Percentiles rank a stretch among this genome's conserved stretches.
Evolutionary conservation across 2,329 filamentous ascomycete genomes (phyloP).

Genomic region (Botrytis aclada): DNA sequence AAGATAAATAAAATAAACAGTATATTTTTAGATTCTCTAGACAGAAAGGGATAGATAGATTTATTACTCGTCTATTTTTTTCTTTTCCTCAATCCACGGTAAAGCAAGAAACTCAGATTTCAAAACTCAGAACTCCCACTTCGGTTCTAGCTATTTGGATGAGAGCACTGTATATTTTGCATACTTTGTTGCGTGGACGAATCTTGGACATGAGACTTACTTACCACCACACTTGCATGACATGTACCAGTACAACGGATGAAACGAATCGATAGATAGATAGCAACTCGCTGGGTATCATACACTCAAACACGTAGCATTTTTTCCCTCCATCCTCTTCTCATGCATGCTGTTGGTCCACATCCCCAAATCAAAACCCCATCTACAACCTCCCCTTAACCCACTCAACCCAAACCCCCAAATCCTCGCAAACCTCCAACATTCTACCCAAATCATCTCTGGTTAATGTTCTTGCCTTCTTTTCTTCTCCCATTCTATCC

Average conservation of each 20-base stretch:
- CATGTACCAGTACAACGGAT: not conserved
- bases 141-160: no score
- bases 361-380: not conserved
- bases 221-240: not conserved
- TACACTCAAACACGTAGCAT: not conserved
- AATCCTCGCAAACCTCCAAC: conserved; percentile 47
- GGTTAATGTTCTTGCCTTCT: conserved; percentile 23
- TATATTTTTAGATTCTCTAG: not conserved
- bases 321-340: no score
- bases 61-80: not conserved
- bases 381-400: conserved; percentile 35
- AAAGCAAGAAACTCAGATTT: not conserved
- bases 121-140: not conserved
- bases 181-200: no score
- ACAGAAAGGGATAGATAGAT: no score
- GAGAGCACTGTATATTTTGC: no score
- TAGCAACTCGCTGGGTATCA: not conserved
- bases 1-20: not conserved
- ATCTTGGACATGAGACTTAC: not conserved
- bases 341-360: not conserved
- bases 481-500: conserved; percentile 6
- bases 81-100: not conserved
- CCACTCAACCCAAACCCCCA: conserved; percentile 53
- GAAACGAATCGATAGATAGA: not conserved
- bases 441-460: conserved; percentile 42